Percentiles rank a stretch among this genome's conserved stretches.
These are phyloP conservation scores for Agrocybe praecox DNA, from an alignment of 768 basidiomycete species.

Conservation along the genomic window DNA sequence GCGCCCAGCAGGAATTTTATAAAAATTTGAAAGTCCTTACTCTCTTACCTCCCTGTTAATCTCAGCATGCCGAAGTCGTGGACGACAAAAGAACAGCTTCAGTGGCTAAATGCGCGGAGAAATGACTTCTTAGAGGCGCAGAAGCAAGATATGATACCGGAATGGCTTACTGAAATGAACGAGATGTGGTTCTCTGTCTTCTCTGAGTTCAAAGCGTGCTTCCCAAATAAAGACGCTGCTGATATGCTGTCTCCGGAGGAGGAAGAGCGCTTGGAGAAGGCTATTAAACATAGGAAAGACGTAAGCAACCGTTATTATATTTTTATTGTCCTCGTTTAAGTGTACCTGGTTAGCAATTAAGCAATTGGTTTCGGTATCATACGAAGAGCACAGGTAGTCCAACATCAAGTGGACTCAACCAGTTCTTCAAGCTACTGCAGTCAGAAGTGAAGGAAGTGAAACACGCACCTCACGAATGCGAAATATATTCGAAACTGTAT, in stretches of 20 bases:
- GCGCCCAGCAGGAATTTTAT: too few species aligned
- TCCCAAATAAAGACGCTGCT: neutral
- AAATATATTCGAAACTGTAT: neutral
- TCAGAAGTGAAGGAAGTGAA: too few species aligned
- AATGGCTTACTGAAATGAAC: neutral
- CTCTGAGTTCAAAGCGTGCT: neutral
- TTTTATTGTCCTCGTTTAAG: neutral
- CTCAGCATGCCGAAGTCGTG: neutral
- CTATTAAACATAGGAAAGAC: neutral
- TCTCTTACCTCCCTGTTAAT: neutral
- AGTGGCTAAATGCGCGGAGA: neutral
- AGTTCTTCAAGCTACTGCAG: too few species aligned
- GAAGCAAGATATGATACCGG: neutral
- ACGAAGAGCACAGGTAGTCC: neutral
- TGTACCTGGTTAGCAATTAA: neutral
- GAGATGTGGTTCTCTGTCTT: neutral
- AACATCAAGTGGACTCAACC: neutral
- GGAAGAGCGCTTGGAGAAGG: neutral
- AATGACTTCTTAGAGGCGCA: neutral
- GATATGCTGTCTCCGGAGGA: neutral
- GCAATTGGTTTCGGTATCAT: neutral
- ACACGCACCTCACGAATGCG: neutral
- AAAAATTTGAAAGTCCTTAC: too few species aligned
- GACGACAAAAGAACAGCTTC: neutral
- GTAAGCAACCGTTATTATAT: neutral